A percentile compares a stretch with the other conserved stretches of the same genome.
Conservation (phyloP, 1,284 basidiomycete species). For the Fomes fomentarius region DNA sequence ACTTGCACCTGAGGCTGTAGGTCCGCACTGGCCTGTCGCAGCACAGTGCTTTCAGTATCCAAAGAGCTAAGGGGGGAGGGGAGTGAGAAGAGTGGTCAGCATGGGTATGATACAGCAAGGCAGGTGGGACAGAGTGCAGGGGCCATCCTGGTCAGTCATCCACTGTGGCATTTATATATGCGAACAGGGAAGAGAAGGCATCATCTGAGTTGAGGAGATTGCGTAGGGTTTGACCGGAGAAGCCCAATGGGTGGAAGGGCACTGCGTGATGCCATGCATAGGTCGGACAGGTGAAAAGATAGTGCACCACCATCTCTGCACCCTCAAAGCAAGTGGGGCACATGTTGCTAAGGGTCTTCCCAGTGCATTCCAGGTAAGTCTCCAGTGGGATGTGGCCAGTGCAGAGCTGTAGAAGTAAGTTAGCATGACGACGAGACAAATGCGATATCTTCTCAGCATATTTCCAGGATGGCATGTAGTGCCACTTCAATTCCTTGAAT, state of each 20-base stretch:
- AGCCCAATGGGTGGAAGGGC: conserved; percentile 1
- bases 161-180: neutral
- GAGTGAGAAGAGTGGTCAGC: too few relatives aligned
- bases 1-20: too few relatives aligned
- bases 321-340: conserved; percentile 29
- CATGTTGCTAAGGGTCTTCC: conserved; percentile 7
- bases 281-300: conserved; percentile 28
- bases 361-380: conserved; percentile 29
- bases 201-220: neutral
- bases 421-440: conserved; percentile 18
- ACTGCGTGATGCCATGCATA: neutral
- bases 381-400: conserved; percentile 33
- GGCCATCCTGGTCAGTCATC: too few relatives aligned
- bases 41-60: too few relatives aligned
- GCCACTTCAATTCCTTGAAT: conserved; percentile 10
- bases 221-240: neutral
- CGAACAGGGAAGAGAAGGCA: neutral
- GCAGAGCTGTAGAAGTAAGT: conserved; percentile 33
- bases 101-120: too few relatives aligned
- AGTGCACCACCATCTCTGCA: conserved; percentile 31
- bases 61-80: too few relatives aligned
- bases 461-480: conserved; percentile 9
- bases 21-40: too few relatives aligned
- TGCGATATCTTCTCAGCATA: neutral
- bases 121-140: too few relatives aligned